Evolutionary conservation across 2,329 filamentous ascomycete genomes (phyloP), one percentile per base, ranked within the genome.

Genomic region (Macroventuria anomochaeta): DNA sequence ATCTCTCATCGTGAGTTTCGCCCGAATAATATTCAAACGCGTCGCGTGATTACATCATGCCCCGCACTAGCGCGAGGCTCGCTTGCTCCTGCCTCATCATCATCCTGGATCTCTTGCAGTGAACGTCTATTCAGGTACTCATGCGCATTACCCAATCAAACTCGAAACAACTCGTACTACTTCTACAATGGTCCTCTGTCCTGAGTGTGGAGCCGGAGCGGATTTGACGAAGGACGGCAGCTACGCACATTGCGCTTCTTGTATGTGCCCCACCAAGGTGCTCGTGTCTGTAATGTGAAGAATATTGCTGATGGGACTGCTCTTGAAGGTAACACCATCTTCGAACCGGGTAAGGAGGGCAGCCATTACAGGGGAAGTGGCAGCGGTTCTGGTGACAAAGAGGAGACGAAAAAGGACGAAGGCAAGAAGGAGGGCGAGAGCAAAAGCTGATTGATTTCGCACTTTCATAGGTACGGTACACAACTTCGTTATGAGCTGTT

Each of bases 181-280:
- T 15, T 13, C 17, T 31, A 49, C 52, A 33, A 68, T 68, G 67
- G 55, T 64, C 17, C 25, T 55, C n/a, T 70, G 67, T 50, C 67
- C 67, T 28, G 65, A 68, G 58, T 70, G 67, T 41, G 65, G 61
- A 12, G 65, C 67, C 8, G 51, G 57, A 8, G 67, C 67, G 37
- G 67, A 70, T 49, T 29, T 68, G 44, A 70, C 67, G 2, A 68
- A 68, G 49, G 67, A 70, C 34, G 65, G 67, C 11, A 57, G 57
- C 29, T 70, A 64, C 48, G 67, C 67, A 21, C 67, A 70, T 40
- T 70, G 67, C 42, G 65, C 67, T 40, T 67, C 64, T 7, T 70
- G 67, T 70, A 59, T 17, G 64, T 50, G 37, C 23, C 49, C 36
- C 29, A 40, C 28, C 20, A 37, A 5, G n/a, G 7, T 23, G 13